phyloP scores from a whole-genome alignment of 1,284 basidiomycete genomes.

The Trametes polyzona region DNA sequence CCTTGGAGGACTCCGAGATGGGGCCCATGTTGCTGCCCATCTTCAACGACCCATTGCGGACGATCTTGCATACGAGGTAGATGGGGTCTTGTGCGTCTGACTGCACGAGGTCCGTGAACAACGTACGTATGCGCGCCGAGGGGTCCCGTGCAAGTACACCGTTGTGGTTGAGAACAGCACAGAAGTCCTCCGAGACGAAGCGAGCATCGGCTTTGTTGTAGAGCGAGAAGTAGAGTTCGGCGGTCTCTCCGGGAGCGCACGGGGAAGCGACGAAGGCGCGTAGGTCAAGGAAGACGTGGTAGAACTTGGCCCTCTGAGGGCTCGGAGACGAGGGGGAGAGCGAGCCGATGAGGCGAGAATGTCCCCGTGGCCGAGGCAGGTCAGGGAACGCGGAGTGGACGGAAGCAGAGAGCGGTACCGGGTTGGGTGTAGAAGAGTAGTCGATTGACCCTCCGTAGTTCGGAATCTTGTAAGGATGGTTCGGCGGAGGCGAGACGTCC shows the following conservation, averaged over 20 bases:
- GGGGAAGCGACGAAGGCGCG: conserved; percentile 91
- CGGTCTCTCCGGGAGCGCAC: conserved; percentile 88
- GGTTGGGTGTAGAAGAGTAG: conserved; percentile 42
- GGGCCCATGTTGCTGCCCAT: conserved; percentile 61
- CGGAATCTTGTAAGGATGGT: conserved; percentile 30
- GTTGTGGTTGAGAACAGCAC: conserved; percentile 88
- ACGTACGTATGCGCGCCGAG: conserved; percentile 70
- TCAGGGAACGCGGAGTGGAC: conserved; percentile 69
- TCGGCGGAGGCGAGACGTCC: conserved; percentile 50
- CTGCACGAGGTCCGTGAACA: conserved; percentile 88
- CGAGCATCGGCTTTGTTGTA: conserved; percentile 85
- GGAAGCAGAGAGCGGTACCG: conserved; percentile 58
- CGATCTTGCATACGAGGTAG: conserved; percentile 89
- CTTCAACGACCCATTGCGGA: conserved; percentile 88
- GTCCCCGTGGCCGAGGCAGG: conserved; percentile 46
- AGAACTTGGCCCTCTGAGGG: conserved; percentile 70
- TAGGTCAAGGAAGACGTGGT: conserved; percentile 88
- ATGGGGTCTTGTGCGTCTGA: conserved; percentile 86
- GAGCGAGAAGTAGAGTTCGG: conserved; percentile 92
- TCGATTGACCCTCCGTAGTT: conserved; percentile 35
- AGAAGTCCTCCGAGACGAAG: conserved; percentile 95
- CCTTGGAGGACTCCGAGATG: conserved; percentile 51
- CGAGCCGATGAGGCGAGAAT: conserved; percentile 53
- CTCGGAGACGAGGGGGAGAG: conserved; percentile 37
- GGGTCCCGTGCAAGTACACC: conserved; percentile 84